Percentiles rank a stretch among this genome's conserved stretches.
Evolutionary conservation across 306 rosid species (phyloP).

Genomic region (Ammopiptanthus mongolicus): DNA sequence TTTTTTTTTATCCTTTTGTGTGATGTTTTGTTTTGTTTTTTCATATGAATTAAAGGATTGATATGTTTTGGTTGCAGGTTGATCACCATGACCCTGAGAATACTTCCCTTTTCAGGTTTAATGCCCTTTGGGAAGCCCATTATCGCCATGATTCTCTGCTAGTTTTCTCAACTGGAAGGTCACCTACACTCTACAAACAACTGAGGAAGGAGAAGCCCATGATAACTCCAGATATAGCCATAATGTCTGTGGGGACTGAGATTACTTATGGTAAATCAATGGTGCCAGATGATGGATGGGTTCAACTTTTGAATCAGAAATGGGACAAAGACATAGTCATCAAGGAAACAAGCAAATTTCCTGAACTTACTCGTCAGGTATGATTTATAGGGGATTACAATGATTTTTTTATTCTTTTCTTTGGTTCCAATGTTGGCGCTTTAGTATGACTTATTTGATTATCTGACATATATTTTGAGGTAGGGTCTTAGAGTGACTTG

Average conservation of each 20-base stretch:
- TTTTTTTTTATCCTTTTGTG: not conserved
- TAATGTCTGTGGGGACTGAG: conserved; percentile 98
- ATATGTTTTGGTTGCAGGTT: conserved; percentile 52
- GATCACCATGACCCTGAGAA: conserved; percentile 91
- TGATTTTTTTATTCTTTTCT: conserved; percentile 5
- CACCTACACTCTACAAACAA: conserved; percentile 78
- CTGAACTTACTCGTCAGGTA: conserved; percentile 88
- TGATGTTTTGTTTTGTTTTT: not conserved
- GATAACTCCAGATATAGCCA: conserved; percentile 91
- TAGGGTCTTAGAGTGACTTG: conserved; percentile 8
- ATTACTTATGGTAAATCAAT: conserved; percentile 77
- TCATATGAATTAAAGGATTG: not conserved
- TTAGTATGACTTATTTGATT: conserved; percentile 2
- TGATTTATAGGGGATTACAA: not conserved
- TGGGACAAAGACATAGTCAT: conserved; percentile 72
- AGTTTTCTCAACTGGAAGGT: conserved; percentile 94
- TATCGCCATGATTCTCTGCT: conserved; percentile 86
- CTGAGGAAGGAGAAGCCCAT: conserved; percentile 92
- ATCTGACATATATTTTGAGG: not conserved
- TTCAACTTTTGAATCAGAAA: conserved; percentile 64
- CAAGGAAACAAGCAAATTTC: conserved; percentile 71
- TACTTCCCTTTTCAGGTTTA: conserved; percentile 73
- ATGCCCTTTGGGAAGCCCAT: conserved; percentile 84
- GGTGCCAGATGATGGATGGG: conserved; percentile 93
- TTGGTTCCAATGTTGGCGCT: not conserved